phyloP scores from a whole-genome alignment of 257 asterid genomes.

The Coffea eugenioides region DNA sequence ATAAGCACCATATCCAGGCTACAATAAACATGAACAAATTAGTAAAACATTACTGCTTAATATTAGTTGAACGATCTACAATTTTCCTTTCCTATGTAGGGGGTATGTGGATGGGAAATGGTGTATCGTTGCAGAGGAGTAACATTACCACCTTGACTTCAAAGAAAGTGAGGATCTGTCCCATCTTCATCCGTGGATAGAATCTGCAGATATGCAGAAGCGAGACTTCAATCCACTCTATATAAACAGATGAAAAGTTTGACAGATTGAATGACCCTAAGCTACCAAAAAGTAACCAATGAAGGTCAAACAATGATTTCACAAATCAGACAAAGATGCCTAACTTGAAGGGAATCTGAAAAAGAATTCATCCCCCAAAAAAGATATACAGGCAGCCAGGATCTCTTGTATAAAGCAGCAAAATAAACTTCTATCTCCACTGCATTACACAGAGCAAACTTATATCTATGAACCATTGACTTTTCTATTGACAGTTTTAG shows the following conservation, averaged over 20 bases:
- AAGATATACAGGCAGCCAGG: neutral
- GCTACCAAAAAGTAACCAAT: neutral
- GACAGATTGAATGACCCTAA: neutral
- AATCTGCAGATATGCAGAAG: slow-evolving; percentile 45
- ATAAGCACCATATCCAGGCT: slow-evolving; percentile 88
- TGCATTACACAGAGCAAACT: slow-evolving; percentile 1
- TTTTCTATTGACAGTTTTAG: neutral
- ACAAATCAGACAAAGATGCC: neutral
- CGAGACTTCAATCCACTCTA: slow-evolving; percentile 4
- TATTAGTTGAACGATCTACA: slow-evolving; percentile 6
- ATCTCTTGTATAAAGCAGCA: neutral
- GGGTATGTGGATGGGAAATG: neutral
- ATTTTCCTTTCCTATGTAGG: neutral
- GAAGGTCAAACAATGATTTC: neutral
- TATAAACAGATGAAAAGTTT: neutral
- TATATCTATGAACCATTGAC: neutral
- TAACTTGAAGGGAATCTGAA: neutral
- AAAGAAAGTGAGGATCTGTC: slow-evolving; percentile 53
- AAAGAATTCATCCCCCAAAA: neutral
- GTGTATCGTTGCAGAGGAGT: neutral
- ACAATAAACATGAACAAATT: slow-evolving; percentile 32
- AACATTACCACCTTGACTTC: slow-evolving; percentile 61
- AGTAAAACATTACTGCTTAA: slow-evolving; percentile 12
- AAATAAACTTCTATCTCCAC: neutral
- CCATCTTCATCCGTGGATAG: slow-evolving; percentile 75